Conservation (phyloP, 495 filamentous ascomycete species). For the Lasiosphaeris hirsuta region DNA sequence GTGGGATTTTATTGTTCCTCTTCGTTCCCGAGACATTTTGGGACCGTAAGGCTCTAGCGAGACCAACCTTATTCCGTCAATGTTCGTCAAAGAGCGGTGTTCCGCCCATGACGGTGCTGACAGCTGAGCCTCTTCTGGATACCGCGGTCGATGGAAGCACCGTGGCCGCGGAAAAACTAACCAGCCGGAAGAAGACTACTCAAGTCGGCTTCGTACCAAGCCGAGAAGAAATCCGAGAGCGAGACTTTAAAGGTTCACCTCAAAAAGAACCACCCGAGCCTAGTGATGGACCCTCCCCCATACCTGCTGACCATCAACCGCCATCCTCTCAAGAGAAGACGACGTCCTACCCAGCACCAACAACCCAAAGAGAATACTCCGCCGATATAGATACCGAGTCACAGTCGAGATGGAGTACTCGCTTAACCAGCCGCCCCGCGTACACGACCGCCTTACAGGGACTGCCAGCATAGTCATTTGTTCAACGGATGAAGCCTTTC, state of each 20-base stretch:
- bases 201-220: too few species aligned
- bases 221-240: too few species aligned
- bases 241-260: too few species aligned
- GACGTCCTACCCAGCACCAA: too few species aligned
- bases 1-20: constrained; percentile 72
- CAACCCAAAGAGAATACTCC: neutral
- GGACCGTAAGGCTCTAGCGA: constrained; percentile 61
- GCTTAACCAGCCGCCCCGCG: constrained; percentile 25
- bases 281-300: too few species aligned
- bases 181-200: too few species aligned
- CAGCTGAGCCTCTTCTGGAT: neutral
- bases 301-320: too few species aligned
- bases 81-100: constrained; percentile 33
- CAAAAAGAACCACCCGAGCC: too few species aligned
- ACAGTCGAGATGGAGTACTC: constrained; percentile 25
- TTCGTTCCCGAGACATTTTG: constrained; percentile 97
- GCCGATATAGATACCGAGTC: constrained; percentile 37
- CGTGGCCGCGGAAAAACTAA: neutral
- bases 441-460: constrained; percentile 61
- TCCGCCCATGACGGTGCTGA: neutral
- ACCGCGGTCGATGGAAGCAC: too few species aligned
- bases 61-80: constrained; percentile 40
- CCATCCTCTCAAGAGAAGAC: too few species aligned
- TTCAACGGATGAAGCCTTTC: constrained; percentile 66
- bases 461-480: constrained; percentile 62